A percentile compares a stretch with the other conserved stretches of the same genome.
These are phyloP conservation scores for Neonectria ditissima DNA, from an alignment of 2,329 filamentous ascomycete genomes.

Conservation along the genomic window DNA sequence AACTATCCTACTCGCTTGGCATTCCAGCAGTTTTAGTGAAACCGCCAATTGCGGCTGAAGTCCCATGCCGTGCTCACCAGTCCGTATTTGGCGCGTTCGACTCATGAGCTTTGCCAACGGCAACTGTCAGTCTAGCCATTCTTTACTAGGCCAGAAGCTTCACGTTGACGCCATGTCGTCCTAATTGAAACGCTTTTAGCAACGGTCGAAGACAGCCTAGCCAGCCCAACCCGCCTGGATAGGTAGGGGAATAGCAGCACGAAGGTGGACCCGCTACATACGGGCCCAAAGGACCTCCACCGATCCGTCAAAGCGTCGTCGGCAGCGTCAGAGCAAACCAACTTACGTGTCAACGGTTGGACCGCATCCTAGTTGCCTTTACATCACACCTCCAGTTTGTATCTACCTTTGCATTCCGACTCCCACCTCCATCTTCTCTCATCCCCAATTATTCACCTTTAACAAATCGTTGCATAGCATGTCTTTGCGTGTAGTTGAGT, in stretches of 20 bases:
- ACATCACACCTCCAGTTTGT: too few relatives aligned
- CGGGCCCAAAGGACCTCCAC: constrained; percentile 24
- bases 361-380: too few relatives aligned
- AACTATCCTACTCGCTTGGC: neutral
- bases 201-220: neutral
- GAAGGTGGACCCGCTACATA: constrained; percentile 26
- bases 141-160: neutral
- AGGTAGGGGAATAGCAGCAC: constrained; percentile 30
- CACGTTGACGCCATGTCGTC: neutral
- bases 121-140: neutral
- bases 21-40: neutral
- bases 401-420: neutral
- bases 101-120: neutral
- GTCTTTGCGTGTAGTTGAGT: constrained; percentile 22
- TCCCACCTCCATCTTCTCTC: neutral
- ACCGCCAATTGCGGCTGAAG: neutral
- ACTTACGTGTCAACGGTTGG: constrained; percentile 14
- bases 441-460: too few relatives aligned
- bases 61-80: neutral
- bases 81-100: neutral
- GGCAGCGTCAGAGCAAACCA: constrained; percentile 32
- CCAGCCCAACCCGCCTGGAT: too few relatives aligned
- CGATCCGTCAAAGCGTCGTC: constrained; percentile 20
- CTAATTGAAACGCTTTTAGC: neutral
- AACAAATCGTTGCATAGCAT: neutral